Conservation (phyloP, 352 stramenopile genomes). For the Elongisporangium undulatum region DNA sequence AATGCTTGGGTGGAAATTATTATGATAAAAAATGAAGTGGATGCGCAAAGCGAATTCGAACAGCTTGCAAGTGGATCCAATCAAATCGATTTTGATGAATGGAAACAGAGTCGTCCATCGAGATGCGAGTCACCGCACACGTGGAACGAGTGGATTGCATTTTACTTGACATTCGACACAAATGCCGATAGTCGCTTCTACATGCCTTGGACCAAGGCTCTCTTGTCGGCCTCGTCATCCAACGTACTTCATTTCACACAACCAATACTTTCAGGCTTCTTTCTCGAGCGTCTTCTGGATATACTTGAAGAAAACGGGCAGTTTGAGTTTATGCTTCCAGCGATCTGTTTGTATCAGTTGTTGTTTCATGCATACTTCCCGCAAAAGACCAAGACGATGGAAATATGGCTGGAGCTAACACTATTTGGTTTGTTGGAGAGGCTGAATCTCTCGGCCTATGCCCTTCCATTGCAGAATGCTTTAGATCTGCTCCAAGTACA, state of each 20-base stretch:
- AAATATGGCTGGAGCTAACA: constrained; percentile 54
- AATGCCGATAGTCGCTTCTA: constrained; percentile 41
- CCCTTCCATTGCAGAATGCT: constrained; percentile 44
- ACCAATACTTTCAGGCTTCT: constrained; percentile 34
- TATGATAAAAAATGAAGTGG: constrained; percentile 30
- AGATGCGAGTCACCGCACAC: constrained; percentile 19
- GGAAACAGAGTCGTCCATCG: constrained; percentile 31
- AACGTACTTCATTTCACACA: constrained; percentile 31
- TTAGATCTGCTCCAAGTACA: constrained; percentile 43
- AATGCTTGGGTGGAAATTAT: constrained; percentile 50
- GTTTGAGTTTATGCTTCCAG: constrained; percentile 29
- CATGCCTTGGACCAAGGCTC: constrained; percentile 31
- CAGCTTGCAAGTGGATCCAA: constrained; percentile 11
- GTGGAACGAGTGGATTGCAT: constrained; percentile 36
- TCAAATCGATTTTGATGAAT: constrained; percentile 47
- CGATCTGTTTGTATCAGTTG: constrained; percentile 49
- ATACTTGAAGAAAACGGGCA: constrained; percentile 27
- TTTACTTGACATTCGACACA: constrained; percentile 40
- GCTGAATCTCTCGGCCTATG: constrained; percentile 32
- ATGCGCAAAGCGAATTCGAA: constrained; percentile 31
- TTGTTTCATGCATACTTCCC: constrained; percentile 35
- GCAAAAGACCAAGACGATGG: constrained; percentile 20
- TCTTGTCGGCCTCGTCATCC: constrained; percentile 14
- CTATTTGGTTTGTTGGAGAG: constrained; percentile 43
- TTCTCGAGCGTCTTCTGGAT: constrained; percentile 40